A percentile compares a stretch with the other conserved stretches of the same genome.
phyloP scores from a whole-genome alignment of 1,284 basidiomycete species.

The Cryptococcus floricola region DNA sequence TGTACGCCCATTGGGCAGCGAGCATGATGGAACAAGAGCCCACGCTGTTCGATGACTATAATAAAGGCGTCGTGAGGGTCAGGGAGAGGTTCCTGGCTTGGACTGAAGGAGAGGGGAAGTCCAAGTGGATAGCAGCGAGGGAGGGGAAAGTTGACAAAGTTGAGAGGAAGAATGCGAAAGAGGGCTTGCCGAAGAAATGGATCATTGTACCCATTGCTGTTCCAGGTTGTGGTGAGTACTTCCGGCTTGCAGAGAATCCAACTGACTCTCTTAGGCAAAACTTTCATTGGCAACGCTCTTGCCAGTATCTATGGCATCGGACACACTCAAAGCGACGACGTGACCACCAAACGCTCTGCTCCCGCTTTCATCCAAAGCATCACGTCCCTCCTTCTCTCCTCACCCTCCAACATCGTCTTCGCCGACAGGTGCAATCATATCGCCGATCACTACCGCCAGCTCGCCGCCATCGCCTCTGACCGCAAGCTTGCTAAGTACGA shows the following conservation, averaged over 20 bases:
- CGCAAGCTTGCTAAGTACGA: conserved; percentile 28
- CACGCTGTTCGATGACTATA: conserved; percentile 62
- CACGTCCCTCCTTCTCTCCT: conserved; percentile 53
- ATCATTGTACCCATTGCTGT: conserved; percentile 85
- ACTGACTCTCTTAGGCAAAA: conserved; percentile 66
- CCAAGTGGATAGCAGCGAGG: conserved; percentile 51
- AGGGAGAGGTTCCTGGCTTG: conserved; percentile 75
- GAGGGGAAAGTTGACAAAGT: conserved; percentile 37
- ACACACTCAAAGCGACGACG: conserved; percentile 90
- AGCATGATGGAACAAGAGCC: conserved; percentile 64
- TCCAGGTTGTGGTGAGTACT: conserved; percentile 76
- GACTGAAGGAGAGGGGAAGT: conserved; percentile 57
- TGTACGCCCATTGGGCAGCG: conserved; percentile 50
- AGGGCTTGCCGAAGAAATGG: conserved; percentile 60
- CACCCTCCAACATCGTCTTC: conserved; percentile 70
- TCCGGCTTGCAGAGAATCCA: neutral
- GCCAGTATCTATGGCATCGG: conserved; percentile 72
- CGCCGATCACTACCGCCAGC: conserved; percentile 65
- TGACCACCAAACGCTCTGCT: conserved; percentile 72
- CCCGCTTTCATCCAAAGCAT: conserved; percentile 76
- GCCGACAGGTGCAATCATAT: conserved; percentile 94
- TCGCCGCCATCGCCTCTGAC: conserved; percentile 53
- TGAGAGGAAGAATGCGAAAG: conserved; percentile 15
- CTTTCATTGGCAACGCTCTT: conserved; percentile 75
- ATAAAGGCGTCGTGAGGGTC: conserved; percentile 71